Conservation (phyloP, 2,329 filamentous ascomycete species). For the Botrytis byssoidea region DNA sequence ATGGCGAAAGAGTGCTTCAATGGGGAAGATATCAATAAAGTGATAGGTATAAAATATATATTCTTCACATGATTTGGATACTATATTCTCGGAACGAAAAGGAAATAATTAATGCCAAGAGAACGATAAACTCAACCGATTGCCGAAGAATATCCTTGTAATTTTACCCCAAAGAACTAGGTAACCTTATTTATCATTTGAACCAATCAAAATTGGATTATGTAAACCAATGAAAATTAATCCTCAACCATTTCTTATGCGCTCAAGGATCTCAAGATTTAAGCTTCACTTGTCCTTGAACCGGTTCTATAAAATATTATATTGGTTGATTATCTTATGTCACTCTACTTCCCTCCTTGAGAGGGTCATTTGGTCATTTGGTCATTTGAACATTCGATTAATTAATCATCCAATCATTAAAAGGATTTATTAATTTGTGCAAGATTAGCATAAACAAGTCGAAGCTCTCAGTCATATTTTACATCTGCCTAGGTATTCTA, state of each 20-base stretch:
- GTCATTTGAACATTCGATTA: conserved; percentile 17
- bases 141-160: not conserved
- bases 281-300: conserved; percentile 9
- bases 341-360: conserved; percentile 32
- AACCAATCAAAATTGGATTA: not conserved
- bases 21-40: not conserved
- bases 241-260: conserved; percentile 16
- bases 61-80: not conserved
- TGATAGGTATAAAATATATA: not conserved
- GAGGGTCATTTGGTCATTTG: conserved; percentile 34
- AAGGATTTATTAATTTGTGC: too few relatives aligned
- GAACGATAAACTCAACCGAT: not conserved
- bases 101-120: not conserved
- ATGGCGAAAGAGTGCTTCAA: not conserved
- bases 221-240: conserved; percentile 11
- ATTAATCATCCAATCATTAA: conserved; percentile 6
- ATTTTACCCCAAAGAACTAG: not conserved
- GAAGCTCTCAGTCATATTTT: not conserved
- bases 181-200: not conserved
- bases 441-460: not conserved
- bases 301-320: not conserved
- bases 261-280: not conserved
- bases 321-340: conserved; percentile 27
- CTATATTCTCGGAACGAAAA: not conserved
- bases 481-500: not conserved